These are phyloP conservation scores for Saccharomyces pastorianus DNA, from an alignment of 1,139 yeast species.

Conservation along the genomic window DNA sequence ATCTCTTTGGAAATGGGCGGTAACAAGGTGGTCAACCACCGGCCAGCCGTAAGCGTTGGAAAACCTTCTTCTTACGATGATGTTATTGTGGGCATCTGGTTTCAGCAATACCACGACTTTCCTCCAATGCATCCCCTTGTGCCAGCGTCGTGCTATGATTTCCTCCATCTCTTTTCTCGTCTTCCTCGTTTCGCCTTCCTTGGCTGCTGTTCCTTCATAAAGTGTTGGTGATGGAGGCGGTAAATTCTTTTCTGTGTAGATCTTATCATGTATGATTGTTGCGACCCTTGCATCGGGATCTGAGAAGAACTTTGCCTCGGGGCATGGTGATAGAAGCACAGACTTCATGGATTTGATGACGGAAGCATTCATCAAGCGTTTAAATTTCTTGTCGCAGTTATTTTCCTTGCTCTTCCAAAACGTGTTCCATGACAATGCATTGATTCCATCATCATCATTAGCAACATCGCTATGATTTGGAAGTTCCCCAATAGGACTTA, in stretches of 20 bases:
- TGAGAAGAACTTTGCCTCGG: slow-evolving; percentile 54
- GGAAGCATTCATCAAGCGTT: slow-evolving; percentile 50
- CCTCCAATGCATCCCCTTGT: slow-evolving; percentile 74
- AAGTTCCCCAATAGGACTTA: slow-evolving; percentile 7
- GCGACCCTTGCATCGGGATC: slow-evolving; percentile 45
- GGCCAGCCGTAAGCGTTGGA: slow-evolving; percentile 98
- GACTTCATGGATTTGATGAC: slow-evolving; percentile 67
- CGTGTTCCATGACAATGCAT: not conserved
- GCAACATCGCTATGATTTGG: not conserved
- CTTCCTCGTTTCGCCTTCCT: slow-evolving; percentile 44
- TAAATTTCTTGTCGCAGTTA: not conserved
- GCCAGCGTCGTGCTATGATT: slow-evolving; percentile 81
- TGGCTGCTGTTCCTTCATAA: slow-evolving; percentile 11
- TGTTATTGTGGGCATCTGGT: slow-evolving; percentile 95
- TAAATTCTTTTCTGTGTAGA: slow-evolving; percentile 52
- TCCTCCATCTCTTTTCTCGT: slow-evolving; percentile 43
- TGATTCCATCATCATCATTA: not conserved
- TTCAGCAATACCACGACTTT: slow-evolving; percentile 76
- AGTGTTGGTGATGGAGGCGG: slow-evolving; percentile 36
- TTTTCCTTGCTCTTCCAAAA: not conserved
- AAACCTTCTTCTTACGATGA: slow-evolving; percentile 78
- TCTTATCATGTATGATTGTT: slow-evolving; percentile 63
- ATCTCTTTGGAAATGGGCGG: slow-evolving; percentile 44
- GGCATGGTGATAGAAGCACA: slow-evolving; percentile 69
- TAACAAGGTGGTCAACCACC: slow-evolving; percentile 72